Evolutionary conservation across 2,329 filamentous ascomycete genomes (phyloP).

Genomic region (Apiospora marii): DNA sequence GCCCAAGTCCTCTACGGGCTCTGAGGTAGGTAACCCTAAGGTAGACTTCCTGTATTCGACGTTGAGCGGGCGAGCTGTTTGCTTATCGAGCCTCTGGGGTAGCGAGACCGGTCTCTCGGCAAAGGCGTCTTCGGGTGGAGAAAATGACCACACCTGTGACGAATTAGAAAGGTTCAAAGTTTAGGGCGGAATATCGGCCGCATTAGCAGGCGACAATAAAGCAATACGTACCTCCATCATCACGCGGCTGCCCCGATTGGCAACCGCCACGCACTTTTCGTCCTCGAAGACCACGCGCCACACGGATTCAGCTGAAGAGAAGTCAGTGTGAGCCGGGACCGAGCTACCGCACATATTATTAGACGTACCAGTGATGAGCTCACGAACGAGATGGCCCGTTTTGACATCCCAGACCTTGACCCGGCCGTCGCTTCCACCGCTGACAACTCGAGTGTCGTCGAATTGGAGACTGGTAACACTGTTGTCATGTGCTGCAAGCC

Average conservation of each 20-base stretch:
- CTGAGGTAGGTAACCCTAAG: conserved; percentile 32
- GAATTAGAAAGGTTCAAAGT: background rate
- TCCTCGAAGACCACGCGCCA: conserved; percentile 99
- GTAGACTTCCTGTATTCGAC: conserved; percentile 47
- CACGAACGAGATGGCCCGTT: conserved; percentile 87
- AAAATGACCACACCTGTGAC: conserved; percentile 88
- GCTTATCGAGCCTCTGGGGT: conserved; percentile 55
- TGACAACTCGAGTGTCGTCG: conserved; percentile 93
- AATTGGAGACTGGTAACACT: conserved; percentile 98
- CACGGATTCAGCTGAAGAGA: conserved; percentile 77
- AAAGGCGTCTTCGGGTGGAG: conserved; percentile 77
- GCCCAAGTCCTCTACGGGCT: conserved; percentile 40
- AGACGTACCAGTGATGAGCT: conserved; percentile 71
- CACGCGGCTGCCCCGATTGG: conserved; percentile 82
- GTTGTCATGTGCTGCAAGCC: conserved; percentile 95
- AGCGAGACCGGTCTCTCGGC: conserved; percentile 61
- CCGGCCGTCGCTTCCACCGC: conserved; percentile 93
- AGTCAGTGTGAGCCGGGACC: conserved; percentile 4
- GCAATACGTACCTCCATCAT: conserved; percentile 87
- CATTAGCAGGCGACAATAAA: too few species aligned
- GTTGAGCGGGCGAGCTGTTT: conserved; percentile 59
- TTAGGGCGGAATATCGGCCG: background rate
- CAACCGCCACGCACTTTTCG: conserved; percentile 97
- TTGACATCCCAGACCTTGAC: conserved; percentile 99
- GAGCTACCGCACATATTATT: background rate